phyloP scores from a whole-genome alignment of 176 grass and related monocot genomes.

The Typha latifolia region DNA sequence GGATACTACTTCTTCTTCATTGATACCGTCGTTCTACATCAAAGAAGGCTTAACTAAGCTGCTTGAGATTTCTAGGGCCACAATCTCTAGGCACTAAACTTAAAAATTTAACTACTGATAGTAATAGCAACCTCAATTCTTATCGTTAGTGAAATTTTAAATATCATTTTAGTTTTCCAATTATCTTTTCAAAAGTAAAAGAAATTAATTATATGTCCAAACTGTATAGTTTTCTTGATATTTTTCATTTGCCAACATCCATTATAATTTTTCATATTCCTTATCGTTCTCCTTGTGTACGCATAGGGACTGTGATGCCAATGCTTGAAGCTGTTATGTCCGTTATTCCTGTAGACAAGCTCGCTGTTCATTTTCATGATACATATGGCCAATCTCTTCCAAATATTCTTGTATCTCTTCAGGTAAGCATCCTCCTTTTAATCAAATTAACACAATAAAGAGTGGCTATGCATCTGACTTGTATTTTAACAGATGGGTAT shows the following conservation, averaged over 20 bases:
- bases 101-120: too few species aligned
- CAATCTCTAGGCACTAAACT: too few species aligned
- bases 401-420: slow-evolving; percentile 74
- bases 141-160: not conserved
- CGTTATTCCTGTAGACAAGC: slow-evolving; percentile 63
- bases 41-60: too few species aligned
- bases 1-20: too few species aligned
- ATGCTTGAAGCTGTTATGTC: slow-evolving; percentile 72
- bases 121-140: too few species aligned
- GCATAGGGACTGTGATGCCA: slow-evolving; percentile 55
- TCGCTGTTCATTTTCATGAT: slow-evolving; percentile 88
- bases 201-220: not conserved
- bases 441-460: not conserved
- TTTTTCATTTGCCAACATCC: not conserved
- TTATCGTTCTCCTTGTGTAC: not conserved
- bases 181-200: not conserved
- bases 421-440: slow-evolving; percentile 38
- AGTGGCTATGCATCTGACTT: not conserved
- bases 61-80: too few species aligned
- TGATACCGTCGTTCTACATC: too few species aligned
- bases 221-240: not conserved
- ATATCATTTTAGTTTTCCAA: not conserved
- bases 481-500: slow-evolving; percentile 58
- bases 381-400: slow-evolving; percentile 85
- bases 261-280: not conserved